Conservation (phyloP, 139 green algal species). For the Coelastrella sp. region DNA sequence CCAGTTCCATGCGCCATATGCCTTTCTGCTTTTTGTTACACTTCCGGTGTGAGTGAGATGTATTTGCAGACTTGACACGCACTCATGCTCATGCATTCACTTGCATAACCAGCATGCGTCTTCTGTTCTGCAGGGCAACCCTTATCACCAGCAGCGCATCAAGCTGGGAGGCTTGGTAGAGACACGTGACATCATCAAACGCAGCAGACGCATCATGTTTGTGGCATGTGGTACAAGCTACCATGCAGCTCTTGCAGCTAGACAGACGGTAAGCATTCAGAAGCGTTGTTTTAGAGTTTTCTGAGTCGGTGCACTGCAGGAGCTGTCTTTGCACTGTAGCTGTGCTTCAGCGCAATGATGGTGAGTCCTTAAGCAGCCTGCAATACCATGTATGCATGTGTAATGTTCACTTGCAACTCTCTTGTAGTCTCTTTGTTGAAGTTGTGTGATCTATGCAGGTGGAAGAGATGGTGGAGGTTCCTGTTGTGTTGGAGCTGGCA, state of each 20-base stretch:
- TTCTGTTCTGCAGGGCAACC: constrained; percentile 43
- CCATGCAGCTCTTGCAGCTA: constrained; percentile 85
- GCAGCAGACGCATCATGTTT: constrained; percentile 88
- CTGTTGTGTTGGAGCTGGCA: constrained; percentile 94
- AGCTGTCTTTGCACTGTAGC: too few relatives aligned
- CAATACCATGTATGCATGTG: too few relatives aligned
- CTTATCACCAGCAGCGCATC: constrained; percentile 62
- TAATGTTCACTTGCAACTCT: neutral
- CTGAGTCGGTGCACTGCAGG: too few relatives aligned
- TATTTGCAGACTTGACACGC: too few relatives aligned
- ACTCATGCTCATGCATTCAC: too few relatives aligned
- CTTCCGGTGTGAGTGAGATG: too few relatives aligned
- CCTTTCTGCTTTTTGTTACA: too few relatives aligned
- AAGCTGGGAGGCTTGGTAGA: constrained; percentile 80
- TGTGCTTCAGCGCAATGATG: too few relatives aligned
- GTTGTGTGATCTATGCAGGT: constrained; percentile 5
- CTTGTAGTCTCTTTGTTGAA: neutral
- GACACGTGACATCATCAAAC: constrained; percentile 69
- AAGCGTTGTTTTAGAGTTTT: too few relatives aligned
- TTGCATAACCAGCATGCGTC: too few relatives aligned
- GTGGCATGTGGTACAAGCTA: constrained; percentile 93
- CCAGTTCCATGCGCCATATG: too few relatives aligned
- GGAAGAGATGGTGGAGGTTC: constrained; percentile 69
- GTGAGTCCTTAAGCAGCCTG: too few relatives aligned
- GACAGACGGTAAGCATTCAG: constrained; percentile 59